phyloP scores from a whole-genome alignment of 345 rosid genomes.

The Lenwebbia sp. region DNA sequence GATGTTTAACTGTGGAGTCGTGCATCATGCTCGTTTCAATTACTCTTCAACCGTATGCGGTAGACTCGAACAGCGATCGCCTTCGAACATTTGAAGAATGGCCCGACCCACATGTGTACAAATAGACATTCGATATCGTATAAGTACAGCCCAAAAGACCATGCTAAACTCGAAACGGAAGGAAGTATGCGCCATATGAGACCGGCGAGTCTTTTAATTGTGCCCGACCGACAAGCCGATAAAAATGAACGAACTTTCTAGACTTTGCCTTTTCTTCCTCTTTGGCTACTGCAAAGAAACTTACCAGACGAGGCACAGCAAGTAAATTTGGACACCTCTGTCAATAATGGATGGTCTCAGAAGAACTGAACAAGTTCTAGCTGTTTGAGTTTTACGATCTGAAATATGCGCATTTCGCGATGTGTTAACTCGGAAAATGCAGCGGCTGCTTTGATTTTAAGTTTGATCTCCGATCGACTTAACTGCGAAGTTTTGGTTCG shows the following conservation, averaged over 20 bases:
- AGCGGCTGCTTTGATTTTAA: neutral
- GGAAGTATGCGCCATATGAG: too few relatives aligned
- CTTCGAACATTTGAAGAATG: too few relatives aligned
- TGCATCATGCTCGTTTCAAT: too few relatives aligned
- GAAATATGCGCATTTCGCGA: neutral
- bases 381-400: neutral
- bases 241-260: neutral
- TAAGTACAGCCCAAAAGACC: too few relatives aligned
- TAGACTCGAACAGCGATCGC: too few relatives aligned
- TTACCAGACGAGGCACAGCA: neutral
- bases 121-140: too few relatives aligned
- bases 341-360: neutral
- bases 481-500: neutral
- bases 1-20: too few relatives aligned
- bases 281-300: neutral
- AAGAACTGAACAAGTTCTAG: neutral
- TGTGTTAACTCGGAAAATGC: neutral
- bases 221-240: neutral
- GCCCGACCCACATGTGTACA: too few relatives aligned
- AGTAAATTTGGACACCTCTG: neutral
- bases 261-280: neutral
- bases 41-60: too few relatives aligned
- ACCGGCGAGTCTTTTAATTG: neutral
- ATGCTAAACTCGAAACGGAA: too few relatives aligned
- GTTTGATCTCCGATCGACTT: neutral